phyloP scores from a whole-genome alignment of 768 basidiomycete species.

The Panaeolus cyanescens region DNA sequence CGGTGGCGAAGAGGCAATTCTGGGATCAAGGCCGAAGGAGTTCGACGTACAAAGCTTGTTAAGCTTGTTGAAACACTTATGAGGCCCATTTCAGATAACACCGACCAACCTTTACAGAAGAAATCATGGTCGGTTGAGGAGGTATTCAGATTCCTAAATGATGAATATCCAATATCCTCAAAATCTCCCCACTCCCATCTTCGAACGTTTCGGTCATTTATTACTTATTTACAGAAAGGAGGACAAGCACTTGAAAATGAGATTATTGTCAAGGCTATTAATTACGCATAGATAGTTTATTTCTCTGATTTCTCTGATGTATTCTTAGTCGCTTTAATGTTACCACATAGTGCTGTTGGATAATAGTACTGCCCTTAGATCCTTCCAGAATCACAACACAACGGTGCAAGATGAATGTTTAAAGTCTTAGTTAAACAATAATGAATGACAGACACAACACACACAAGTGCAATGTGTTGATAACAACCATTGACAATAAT shows the following conservation, averaged over 20 bases:
- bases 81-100: constrained; percentile 7
- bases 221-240: neutral
- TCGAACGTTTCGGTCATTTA: neutral
- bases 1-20: constrained; percentile 22
- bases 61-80: constrained; percentile 21
- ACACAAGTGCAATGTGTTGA: no score
- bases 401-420: no score
- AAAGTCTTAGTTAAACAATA: no score
- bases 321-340: no score
- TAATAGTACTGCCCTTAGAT: no score
- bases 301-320: no score
- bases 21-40: constrained; percentile 17
- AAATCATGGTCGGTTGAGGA: constrained; percentile 19
- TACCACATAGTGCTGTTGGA: no score
- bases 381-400: no score
- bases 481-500: no score
- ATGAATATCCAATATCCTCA: constrained; percentile 16
- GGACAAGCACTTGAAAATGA: no score
- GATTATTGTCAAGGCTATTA: neutral
- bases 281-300: neutral
- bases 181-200: neutral
- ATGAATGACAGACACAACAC: no score
- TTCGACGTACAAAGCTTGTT: constrained; percentile 19
- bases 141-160: constrained; percentile 21
- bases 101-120: no score